Percentiles rank a stretch among this genome's conserved stretches.
phyloP scores from a whole-genome alignment of 805 yeast genomes.

The Candida gorgasii region DNA sequence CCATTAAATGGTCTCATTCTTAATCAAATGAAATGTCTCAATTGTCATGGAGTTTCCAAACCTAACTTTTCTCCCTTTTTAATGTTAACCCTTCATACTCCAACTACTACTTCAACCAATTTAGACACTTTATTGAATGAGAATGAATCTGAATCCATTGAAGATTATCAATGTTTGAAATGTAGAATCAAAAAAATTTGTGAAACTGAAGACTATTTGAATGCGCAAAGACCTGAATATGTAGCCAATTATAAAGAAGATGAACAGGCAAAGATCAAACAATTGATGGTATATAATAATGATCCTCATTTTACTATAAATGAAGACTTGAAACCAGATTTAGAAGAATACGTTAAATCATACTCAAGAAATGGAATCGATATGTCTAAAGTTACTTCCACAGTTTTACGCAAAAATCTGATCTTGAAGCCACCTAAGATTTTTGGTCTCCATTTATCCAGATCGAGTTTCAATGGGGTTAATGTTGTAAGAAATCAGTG shows the following conservation, averaged over 20 bases:
- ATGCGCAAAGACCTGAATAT: conserved; percentile 29
- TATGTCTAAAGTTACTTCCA: conserved; percentile 52
- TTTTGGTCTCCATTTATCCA: conserved; percentile 78
- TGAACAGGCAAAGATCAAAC: conserved; percentile 25
- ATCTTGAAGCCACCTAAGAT: conserved; percentile 69
- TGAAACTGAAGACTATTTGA: conserved; percentile 26
- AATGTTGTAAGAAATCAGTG: conserved; percentile 74
- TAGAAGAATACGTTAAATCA: conserved; percentile 47
- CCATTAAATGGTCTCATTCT: conserved; percentile 72
- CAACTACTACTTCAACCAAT: conserved; percentile 49
- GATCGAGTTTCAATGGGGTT: conserved; percentile 74
- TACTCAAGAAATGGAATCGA: conserved; percentile 48
- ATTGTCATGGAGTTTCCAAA: conserved; percentile 63
- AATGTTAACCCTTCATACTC: conserved; percentile 75
- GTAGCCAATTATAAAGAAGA: conserved; percentile 23
- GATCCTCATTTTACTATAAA: conserved; percentile 52
- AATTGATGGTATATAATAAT: conserved; percentile 35
- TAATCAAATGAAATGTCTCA: conserved; percentile 68
- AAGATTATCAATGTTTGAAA: conserved; percentile 75
- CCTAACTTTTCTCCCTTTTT: conserved; percentile 61
- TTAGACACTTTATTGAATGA: conserved; percentile 56
- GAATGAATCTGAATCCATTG: conserved; percentile 66
- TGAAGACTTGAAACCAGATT: conserved; percentile 58
- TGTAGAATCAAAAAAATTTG: conserved; percentile 53
- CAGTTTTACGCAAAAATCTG: conserved; percentile 64